Percentiles rank a stretch among this genome's conserved stretches.
Evolutionary conservation across 148 eudicot species (phyloP).

Genomic region (Polygonum maritimum): DNA sequence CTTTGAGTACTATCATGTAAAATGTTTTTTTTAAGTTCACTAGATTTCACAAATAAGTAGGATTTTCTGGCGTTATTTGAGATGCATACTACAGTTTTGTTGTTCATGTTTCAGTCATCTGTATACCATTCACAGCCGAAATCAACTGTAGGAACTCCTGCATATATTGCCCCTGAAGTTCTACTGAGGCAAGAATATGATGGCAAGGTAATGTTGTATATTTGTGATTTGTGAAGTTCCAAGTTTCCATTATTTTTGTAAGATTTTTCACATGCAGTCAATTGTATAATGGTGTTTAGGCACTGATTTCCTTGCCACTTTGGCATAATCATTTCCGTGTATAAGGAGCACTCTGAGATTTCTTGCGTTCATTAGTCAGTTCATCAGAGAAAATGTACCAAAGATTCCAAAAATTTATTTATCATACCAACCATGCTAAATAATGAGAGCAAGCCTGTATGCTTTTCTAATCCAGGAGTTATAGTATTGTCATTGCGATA

Average conservation of each 20-base stretch:
- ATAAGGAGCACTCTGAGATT: background rate
- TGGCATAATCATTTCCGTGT: background rate
- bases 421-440: background rate
- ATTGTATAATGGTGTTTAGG: background rate
- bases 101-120: constrained; percentile 49
- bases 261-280: background rate
- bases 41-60: background rate
- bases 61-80: background rate
- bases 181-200: constrained; percentile 76
- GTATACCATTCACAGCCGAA: constrained; percentile 92
- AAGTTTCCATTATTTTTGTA: background rate
- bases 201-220: constrained; percentile 56
- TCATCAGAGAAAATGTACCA: background rate
- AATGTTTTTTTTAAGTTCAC: too few relatives aligned
- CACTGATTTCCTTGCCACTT: background rate
- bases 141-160: constrained; percentile 94
- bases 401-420: background rate
- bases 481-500: background rate
- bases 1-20: background rate
- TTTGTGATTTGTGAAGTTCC: background rate
- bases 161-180: constrained; percentile 97
- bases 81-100: background rate
- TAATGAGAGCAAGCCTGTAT: background rate
- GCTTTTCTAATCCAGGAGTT: background rate
- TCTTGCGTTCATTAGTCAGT: background rate